Percentiles rank a stretch among this genome's conserved stretches.
Evolutionary conservation across 2,329 filamentous ascomycete genomes (phyloP).

Genomic region (Neofusicoccum umdonicola): DNA sequence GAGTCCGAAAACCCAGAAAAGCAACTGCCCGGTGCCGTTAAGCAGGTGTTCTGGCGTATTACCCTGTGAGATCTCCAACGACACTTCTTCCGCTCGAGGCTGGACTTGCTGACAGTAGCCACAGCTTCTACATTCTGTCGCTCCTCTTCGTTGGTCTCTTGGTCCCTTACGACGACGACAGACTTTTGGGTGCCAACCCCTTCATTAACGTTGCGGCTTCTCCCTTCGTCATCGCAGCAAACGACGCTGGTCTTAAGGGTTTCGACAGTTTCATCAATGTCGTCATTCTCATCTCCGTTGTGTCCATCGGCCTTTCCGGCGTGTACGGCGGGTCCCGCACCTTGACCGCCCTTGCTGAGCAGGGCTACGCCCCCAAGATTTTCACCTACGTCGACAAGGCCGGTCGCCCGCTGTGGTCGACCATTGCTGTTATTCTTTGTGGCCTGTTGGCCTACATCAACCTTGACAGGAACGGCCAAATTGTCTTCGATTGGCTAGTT

Average conservation of each 20-base stretch:
- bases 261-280: constrained; percentile 89
- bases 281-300: constrained; percentile 87
- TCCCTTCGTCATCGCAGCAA: constrained; percentile 90
- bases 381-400: constrained; percentile 62
- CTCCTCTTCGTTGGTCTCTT: constrained; percentile 78
- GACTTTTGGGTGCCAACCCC: constrained; percentile 59
- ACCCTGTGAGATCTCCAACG: constrained; percentile 39
- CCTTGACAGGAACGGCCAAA: constrained; percentile 55
- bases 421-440: constrained; percentile 60
- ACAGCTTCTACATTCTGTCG: constrained; percentile 76
- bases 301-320: constrained; percentile 88
- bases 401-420: constrained; percentile 53
- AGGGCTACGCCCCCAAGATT: constrained; percentile 57
- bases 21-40: constrained; percentile 82
- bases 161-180: constrained; percentile 68
- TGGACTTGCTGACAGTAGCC: neutral
- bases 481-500: constrained; percentile 77
- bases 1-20: constrained; percentile 79
- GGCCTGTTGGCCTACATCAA: constrained; percentile 74
- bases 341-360: constrained; percentile 83
- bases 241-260: constrained; percentile 75
- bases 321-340: constrained; percentile 91
- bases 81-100: neutral
- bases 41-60: constrained; percentile 96
- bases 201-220: constrained; percentile 71